These are phyloP conservation scores for Monosporascus cannonballus DNA, from an alignment of 2,329 filamentous ascomycete species.

Conservation along the genomic window DNA sequence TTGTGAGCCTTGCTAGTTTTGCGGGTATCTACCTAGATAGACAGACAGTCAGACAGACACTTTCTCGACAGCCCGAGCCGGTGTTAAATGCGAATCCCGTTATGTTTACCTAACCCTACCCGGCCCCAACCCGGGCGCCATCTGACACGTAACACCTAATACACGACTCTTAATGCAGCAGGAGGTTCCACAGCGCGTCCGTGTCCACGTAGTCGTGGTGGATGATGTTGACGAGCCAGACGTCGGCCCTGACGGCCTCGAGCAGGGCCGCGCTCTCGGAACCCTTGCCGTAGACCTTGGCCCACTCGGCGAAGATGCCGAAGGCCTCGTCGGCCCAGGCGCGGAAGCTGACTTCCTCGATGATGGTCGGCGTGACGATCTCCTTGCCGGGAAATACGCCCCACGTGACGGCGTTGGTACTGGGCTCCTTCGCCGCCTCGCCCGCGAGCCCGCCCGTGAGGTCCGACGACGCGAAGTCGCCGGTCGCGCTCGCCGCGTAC, in stretches of 20 bases:
- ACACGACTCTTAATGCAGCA: slow-evolving; percentile 34
- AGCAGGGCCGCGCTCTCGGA: slow-evolving; percentile 68
- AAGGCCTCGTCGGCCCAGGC: slow-evolving; percentile 96
- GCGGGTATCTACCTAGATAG: slow-evolving; percentile 1
- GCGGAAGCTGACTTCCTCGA: slow-evolving; percentile 88
- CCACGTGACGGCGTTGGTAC: slow-evolving; percentile 95
- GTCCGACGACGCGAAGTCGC: slow-evolving; percentile 73
- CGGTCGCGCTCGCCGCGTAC: slow-evolving; percentile 74
- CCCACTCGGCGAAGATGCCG: slow-evolving; percentile 93
- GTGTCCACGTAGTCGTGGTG: slow-evolving; percentile 71
- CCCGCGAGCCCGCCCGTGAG: slow-evolving; percentile 30
- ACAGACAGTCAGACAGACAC: background rate
- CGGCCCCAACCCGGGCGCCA: no score
- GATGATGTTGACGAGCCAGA: slow-evolving; percentile 88
- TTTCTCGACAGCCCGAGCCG: background rate
- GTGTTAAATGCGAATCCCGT: no score
- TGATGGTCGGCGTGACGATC: slow-evolving; percentile 93
- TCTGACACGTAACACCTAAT: background rate
- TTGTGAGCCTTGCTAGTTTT: background rate
- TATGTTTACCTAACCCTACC: no score
- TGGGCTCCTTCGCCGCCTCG: slow-evolving; percentile 32
- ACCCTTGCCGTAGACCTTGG: slow-evolving; percentile 73
- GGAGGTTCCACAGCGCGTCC: slow-evolving; percentile 65
- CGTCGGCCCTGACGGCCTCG: slow-evolving; percentile 58
- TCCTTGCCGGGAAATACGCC: slow-evolving; percentile 93